Percentiles rank a stretch among this genome's conserved stretches.
These are phyloP conservation scores for Crithidia expoeki DNA, from an alignment of 208 protist species.

Conservation along the genomic window DNA sequence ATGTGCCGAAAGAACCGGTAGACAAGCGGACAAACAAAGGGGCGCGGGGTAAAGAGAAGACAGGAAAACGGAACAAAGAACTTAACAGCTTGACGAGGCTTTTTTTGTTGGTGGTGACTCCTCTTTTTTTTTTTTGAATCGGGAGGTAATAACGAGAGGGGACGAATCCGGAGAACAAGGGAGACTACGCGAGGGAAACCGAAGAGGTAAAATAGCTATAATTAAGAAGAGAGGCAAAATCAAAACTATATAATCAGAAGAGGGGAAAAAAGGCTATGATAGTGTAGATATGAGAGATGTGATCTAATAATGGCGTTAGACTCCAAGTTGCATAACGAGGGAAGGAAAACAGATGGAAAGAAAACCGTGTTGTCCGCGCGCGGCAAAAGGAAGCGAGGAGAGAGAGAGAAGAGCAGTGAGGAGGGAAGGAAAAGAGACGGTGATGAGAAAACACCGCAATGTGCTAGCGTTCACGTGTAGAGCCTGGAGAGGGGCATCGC, in stretches of 20 bases:
- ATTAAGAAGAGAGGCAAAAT: constrained; percentile 9
- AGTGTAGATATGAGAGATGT: constrained; percentile 23
- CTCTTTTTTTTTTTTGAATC: constrained; percentile 8
- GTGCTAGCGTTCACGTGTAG: too few relatives aligned
- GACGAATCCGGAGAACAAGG: background rate
- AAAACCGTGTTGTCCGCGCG: too few relatives aligned
- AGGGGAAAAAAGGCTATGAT: constrained; percentile 31
- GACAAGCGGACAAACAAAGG: constrained; percentile 4
- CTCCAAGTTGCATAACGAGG: background rate
- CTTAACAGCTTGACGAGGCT: background rate
- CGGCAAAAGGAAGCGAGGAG: too few relatives aligned
- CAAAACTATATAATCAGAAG: constrained; percentile 8
- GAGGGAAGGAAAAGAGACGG: too few relatives aligned
- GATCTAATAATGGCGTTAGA: constrained; percentile 13
- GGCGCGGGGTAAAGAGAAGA: background rate
- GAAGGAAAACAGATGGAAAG: background rate
- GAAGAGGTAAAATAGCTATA: background rate
- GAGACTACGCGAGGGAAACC: background rate
- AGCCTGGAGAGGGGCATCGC: too few relatives aligned
- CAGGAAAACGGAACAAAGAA: background rate
- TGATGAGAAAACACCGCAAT: too few relatives aligned
- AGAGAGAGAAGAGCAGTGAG: too few relatives aligned
- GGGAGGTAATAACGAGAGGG: background rate
- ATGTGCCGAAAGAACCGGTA: background rate
- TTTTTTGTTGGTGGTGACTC: too few relatives aligned